A percentile compares a stretch with the other conserved stretches of the same genome.
Evolutionary conservation across 179 eudicot genomes (phyloP).

Genomic region (Camellia oleifera): DNA sequence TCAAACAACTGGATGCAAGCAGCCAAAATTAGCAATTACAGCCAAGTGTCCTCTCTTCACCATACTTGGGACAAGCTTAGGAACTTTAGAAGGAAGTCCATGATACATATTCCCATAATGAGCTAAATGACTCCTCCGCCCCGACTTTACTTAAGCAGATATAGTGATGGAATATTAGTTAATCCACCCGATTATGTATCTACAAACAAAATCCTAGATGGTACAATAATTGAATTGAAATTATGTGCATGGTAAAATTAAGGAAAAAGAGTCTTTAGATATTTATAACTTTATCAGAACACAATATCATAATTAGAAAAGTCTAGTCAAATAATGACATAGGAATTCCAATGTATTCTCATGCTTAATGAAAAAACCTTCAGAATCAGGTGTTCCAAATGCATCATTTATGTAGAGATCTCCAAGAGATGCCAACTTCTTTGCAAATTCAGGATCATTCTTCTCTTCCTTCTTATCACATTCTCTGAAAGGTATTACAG

Average conservation of each 20-base stretch:
- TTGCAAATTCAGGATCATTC: slow-evolving; percentile 55
- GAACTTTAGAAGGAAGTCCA: not conserved
- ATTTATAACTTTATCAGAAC: too few species aligned
- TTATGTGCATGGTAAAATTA: too few species aligned
- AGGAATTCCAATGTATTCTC: too few species aligned
- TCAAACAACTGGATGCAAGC: not conserved
- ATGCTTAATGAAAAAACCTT: too few species aligned
- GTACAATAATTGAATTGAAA: too few species aligned
- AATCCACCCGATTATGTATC: too few species aligned
- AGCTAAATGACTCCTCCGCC: not conserved
- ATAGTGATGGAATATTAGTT: too few species aligned
- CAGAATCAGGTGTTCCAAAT: slow-evolving; percentile 28
- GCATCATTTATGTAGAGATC: slow-evolving; percentile 50
- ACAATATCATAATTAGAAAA: too few species aligned
- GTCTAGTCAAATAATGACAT: too few species aligned
- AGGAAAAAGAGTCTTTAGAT: too few species aligned
- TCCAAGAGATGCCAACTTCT: slow-evolving; percentile 44
- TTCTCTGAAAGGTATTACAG: slow-evolving; percentile 41
- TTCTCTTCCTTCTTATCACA: slow-evolving; percentile 52
- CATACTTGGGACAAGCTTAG: not conserved
- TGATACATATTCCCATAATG: not conserved
- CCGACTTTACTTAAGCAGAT: not conserved
- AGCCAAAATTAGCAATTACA: not conserved
- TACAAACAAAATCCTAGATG: too few species aligned
- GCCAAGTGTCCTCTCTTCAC: not conserved